These are phyloP conservation scores for Tilletia indica DNA, from an alignment of 1,284 basidiomycete species.

Conservation along the genomic window DNA sequence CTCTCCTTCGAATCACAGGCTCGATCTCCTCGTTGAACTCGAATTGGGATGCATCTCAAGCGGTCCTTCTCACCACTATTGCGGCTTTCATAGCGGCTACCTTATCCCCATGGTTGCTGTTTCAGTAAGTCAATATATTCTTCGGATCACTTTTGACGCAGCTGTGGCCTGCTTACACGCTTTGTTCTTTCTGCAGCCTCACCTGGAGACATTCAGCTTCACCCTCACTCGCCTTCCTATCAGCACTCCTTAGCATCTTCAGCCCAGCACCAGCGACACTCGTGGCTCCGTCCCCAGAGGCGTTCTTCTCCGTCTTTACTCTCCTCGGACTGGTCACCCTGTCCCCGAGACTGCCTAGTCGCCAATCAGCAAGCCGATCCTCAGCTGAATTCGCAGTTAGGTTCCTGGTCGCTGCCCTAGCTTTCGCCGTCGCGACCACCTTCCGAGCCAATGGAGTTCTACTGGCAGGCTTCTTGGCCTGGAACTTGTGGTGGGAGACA, in stretches of 20 bases:
- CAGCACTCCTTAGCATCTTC: conserved; percentile 70
- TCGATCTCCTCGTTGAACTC: neutral
- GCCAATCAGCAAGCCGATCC: neutral
- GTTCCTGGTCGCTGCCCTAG: conserved; percentile 61
- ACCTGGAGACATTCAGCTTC: conserved; percentile 55
- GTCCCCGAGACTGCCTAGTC: neutral
- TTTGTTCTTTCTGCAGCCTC: conserved; percentile 42
- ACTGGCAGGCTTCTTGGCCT: conserved; percentile 65
- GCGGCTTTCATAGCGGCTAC: conserved; percentile 51
- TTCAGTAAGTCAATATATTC: conserved; percentile 58
- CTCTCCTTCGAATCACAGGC: conserved; percentile 25
- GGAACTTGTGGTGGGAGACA: conserved; percentile 28
- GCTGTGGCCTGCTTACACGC: neutral
- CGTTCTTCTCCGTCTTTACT: conserved; percentile 76
- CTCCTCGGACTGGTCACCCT: conserved; percentile 64
- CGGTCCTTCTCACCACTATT: conserved; percentile 29
- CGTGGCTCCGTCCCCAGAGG: conserved; percentile 74
- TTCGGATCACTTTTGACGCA: neutral
- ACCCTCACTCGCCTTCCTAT: conserved; percentile 64
- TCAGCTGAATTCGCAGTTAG: neutral
- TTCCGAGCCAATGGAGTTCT: conserved; percentile 83
- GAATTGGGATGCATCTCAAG: conserved; percentile 33
- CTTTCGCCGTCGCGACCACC: conserved; percentile 67
- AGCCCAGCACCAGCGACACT: conserved; percentile 77
- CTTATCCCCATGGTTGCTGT: conserved; percentile 63